These are phyloP conservation scores for Flaveria sonorensis DNA, from an alignment of 129 eudicot genomes.

Conservation along the genomic window DNA sequence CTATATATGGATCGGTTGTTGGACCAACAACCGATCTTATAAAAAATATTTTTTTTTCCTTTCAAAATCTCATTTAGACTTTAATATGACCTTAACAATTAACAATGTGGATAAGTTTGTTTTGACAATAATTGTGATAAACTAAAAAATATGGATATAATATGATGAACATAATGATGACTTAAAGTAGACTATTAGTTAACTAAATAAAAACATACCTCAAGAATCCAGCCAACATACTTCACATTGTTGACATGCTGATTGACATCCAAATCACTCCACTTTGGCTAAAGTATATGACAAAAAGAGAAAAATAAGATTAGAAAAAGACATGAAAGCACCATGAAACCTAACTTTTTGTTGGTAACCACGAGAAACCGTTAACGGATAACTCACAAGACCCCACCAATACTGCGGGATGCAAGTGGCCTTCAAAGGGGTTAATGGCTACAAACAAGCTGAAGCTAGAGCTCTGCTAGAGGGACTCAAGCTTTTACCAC, in stretches of 20 bases:
- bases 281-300: conserved; percentile 61
- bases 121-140: background rate
- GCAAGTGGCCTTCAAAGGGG: too few relatives aligned
- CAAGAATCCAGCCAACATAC: conserved; percentile 95
- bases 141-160: background rate
- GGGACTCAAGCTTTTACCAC: background rate
- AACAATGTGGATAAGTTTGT: background rate
- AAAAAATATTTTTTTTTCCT: too few relatives aligned
- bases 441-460: too few relatives aligned
- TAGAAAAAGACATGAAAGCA: background rate
- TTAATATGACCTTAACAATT: background rate
- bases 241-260: conserved; percentile 99
- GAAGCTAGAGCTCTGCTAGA: too few relatives aligned
- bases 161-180: background rate
- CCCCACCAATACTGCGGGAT: too few relatives aligned
- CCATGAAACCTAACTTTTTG: background rate
- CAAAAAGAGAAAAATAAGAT: background rate
- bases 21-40: too few relatives aligned
- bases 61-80: background rate
- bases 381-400: too few relatives aligned
- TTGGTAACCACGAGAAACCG: too few relatives aligned
- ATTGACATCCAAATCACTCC: conserved; percentile 96
- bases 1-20: too few relatives aligned
- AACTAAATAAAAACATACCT: conserved; percentile 42
- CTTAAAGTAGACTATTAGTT: background rate